phyloP scores from a whole-genome alignment of 352 stramenopile species.

The Phytophthora pini region DNA sequence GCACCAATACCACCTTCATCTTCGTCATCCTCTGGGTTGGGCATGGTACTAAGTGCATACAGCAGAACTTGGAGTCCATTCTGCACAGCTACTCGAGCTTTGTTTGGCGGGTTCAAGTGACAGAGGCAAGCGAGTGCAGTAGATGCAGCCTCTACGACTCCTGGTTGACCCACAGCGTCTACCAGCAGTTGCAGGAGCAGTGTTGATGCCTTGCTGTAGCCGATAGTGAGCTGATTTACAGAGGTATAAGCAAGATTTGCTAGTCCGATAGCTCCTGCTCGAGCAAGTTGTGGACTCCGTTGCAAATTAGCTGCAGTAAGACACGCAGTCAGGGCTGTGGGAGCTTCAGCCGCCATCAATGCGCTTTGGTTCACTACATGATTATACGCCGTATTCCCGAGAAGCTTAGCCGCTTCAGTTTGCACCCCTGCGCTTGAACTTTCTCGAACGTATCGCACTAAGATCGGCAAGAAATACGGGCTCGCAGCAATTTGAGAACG shows the following conservation, averaged over 20 bases:
- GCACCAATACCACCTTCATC: constrained; percentile 44
- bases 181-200: constrained; percentile 69
- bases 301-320: constrained; percentile 47
- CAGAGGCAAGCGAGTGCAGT: constrained; percentile 64
- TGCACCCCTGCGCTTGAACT: constrained; percentile 42
- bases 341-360: constrained; percentile 66
- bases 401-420: constrained; percentile 63
- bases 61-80: constrained; percentile 79
- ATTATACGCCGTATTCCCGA: constrained; percentile 73
- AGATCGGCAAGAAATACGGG: constrained; percentile 53
- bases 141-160: constrained; percentile 54
- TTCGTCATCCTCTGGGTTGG: constrained; percentile 20
- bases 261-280: constrained; percentile 60
- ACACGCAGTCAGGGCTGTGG: constrained; percentile 44
- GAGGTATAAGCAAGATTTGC: constrained; percentile 72
- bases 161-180: constrained; percentile 46
- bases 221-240: constrained; percentile 79
- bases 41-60: constrained; percentile 52
- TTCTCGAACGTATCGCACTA: constrained; percentile 63
- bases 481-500: constrained; percentile 76
- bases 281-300: constrained; percentile 40
- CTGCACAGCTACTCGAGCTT: constrained; percentile 58
- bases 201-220: constrained; percentile 72
- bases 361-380: constrained; percentile 77
- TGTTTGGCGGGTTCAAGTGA: constrained; percentile 72